Evolutionary conservation across 805 yeast genomes (phyloP).

Genomic region (Debaryomyces tyrocola): DNA sequence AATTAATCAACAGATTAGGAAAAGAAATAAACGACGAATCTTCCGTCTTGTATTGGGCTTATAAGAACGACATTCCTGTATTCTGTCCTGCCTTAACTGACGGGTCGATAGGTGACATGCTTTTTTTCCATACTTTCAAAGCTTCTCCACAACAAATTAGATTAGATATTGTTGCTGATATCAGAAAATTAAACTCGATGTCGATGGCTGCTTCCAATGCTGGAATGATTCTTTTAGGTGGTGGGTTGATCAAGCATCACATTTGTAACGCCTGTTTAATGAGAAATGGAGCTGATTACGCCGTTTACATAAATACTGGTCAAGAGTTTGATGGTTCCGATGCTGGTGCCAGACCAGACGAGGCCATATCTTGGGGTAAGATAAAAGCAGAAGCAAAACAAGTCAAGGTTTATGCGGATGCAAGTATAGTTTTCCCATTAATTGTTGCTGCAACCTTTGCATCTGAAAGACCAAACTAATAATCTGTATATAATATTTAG

Average conservation of each 20-base stretch:
- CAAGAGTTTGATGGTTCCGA: conserved; percentile 99
- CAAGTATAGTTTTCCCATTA: conserved; percentile 89
- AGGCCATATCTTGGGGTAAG: conserved; percentile 98
- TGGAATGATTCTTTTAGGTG: conserved; percentile 95
- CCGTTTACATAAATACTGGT: conserved; percentile 95
- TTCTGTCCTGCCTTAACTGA: conserved; percentile 98
- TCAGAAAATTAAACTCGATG: conserved; percentile 85
- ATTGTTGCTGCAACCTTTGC: conserved; percentile 99
- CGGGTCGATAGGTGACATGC: conserved; percentile 98
- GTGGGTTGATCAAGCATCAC: conserved; percentile 95
- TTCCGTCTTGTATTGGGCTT: conserved; percentile 96
- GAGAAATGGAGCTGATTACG: conserved; percentile 99
- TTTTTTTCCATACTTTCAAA: conserved; percentile 96
- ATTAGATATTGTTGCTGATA: conserved; percentile 91
- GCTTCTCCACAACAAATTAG: conserved; percentile 87
- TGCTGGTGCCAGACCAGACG: conserved; percentile 99
- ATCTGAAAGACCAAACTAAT: conserved; percentile 19
- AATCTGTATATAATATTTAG: not conserved
- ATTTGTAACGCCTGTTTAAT: conserved; percentile 96
- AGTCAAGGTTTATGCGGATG: conserved; percentile 94
- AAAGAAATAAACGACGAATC: conserved; percentile 92
- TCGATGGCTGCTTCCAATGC: conserved; percentile 94
- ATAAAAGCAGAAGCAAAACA: conserved; percentile 91
- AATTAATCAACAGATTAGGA: conserved; percentile 88
- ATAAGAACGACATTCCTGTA: conserved; percentile 92